Evolutionary conservation across 805 yeast species (phyloP).

Genomic region (Saturnispora kantuleensis): DNA sequence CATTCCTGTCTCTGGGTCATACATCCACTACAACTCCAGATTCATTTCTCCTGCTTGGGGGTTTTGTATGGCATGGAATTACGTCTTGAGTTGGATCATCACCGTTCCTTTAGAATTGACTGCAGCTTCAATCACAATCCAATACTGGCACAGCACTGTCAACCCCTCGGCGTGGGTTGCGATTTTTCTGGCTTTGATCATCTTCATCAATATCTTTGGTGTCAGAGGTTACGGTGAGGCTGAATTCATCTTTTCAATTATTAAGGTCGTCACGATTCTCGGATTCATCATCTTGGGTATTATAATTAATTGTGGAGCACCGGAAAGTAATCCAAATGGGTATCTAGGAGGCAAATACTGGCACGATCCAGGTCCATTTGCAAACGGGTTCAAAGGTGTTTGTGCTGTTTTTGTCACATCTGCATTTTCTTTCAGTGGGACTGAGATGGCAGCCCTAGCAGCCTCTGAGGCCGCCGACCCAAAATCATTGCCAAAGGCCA

Average conservation of each 20-base stretch:
- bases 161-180: slow-evolving; percentile 45
- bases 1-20: slow-evolving; percentile 51
- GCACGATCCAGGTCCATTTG: slow-evolving; percentile 47
- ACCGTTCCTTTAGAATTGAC: slow-evolving; percentile 43
- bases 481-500: slow-evolving; percentile 48
- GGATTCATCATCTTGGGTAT: slow-evolving; percentile 48
- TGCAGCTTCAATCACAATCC: slow-evolving; percentile 39
- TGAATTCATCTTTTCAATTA: slow-evolving; percentile 43
- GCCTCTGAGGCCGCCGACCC: slow-evolving; percentile 54
- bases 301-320: slow-evolving; percentile 47
- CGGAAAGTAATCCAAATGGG: slow-evolving; percentile 30
- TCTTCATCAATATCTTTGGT: slow-evolving; percentile 45
- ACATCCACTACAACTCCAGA: slow-evolving; percentile 46
- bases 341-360: slow-evolving; percentile 50
- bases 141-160: slow-evolving; percentile 34
- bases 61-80: slow-evolving; percentile 50
- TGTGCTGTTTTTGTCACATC: slow-evolving; percentile 51
- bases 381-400: slow-evolving; percentile 44
- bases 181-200: slow-evolving; percentile 39
- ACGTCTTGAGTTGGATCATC: slow-evolving; percentile 40
- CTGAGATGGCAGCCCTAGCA: slow-evolving; percentile 51
- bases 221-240: slow-evolving; percentile 59
- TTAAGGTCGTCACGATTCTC: slow-evolving; percentile 44
- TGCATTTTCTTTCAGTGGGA: slow-evolving; percentile 52
- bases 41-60: slow-evolving; percentile 48